Evolutionary conservation across 2,329 filamentous ascomycete genomes (phyloP).

Genomic region (Pestalotiopsis sp.): DNA sequence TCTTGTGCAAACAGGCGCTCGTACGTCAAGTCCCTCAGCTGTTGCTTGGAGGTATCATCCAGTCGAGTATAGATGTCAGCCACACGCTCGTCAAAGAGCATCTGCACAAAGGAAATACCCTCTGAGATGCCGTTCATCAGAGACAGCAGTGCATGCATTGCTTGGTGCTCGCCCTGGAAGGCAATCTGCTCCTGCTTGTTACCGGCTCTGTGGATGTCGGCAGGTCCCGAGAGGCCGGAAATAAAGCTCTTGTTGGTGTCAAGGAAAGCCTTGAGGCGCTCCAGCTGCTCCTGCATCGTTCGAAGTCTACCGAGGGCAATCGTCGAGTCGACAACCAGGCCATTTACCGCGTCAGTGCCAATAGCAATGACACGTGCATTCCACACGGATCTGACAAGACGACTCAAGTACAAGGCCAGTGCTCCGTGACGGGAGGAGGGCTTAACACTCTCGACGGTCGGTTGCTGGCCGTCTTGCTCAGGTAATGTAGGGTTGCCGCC

Average conservation of each 20-base stretch:
- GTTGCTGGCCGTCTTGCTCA: slow-evolving; percentile 71
- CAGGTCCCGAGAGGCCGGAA: slow-evolving; percentile 88
- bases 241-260: slow-evolving; percentile 88
- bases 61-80: slow-evolving; percentile 83
- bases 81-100: slow-evolving; percentile 91
- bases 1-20: slow-evolving; percentile 82
- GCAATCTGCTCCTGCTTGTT: slow-evolving; percentile 91
- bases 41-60: slow-evolving; percentile 68
- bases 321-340: slow-evolving; percentile 66
- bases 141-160: slow-evolving; percentile 81
- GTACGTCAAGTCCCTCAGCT: slow-evolving; percentile 79
- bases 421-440: slow-evolving; percentile 90
- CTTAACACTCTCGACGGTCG: slow-evolving; percentile 79
- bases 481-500: slow-evolving; percentile 85
- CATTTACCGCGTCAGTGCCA: slow-evolving; percentile 54
- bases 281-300: slow-evolving; percentile 78
- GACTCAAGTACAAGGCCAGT: slow-evolving; percentile 82
- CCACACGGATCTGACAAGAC: slow-evolving; percentile 90
- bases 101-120: slow-evolving; percentile 93
- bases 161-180: slow-evolving; percentile 91
- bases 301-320: slow-evolving; percentile 71
- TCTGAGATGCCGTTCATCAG: slow-evolving; percentile 91
- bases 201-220: slow-evolving; percentile 75
- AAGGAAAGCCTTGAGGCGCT: slow-evolving; percentile 79
- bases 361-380: slow-evolving; percentile 72